These are phyloP conservation scores for Candida patagonica DNA, from an alignment of 805 yeast genomes.

Conservation along the genomic window DNA sequence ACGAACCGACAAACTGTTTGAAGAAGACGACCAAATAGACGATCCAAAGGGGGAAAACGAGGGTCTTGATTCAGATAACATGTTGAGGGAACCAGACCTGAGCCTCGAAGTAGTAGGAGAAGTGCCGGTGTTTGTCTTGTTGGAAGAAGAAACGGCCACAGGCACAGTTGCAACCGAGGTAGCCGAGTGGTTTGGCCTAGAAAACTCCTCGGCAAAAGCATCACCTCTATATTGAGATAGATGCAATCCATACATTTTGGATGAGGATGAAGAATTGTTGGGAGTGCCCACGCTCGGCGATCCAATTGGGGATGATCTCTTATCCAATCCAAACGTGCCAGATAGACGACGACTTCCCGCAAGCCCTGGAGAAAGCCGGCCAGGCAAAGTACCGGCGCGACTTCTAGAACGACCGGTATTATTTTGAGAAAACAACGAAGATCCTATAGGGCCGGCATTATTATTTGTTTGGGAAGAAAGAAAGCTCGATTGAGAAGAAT, in stretches of 20 bases:
- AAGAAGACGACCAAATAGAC: constrained; percentile 20
- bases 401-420: constrained; percentile 40
- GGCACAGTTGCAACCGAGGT: constrained; percentile 10
- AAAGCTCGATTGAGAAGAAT: constrained; percentile 1
- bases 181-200: constrained; percentile 4
- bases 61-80: constrained; percentile 20
- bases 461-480: constrained; percentile 9
- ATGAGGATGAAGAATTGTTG: neutral
- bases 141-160: constrained; percentile 4
- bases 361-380: constrained; percentile 37
- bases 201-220: constrained; percentile 5
- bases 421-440: constrained; percentile 25
- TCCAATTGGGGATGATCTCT: constrained; percentile 14
- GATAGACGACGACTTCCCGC: neutral
- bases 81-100: constrained; percentile 22
- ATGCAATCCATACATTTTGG: too few species aligned
- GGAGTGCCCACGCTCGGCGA: constrained; percentile 9
- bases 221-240: too few species aligned
- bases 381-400: constrained; percentile 74
- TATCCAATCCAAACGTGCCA: neutral
- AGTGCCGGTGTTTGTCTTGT: constrained; percentile 5
- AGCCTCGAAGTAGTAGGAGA: constrained; percentile 13
- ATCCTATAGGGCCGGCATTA: too few species aligned
- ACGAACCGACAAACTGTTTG: neutral
- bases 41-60: constrained; percentile 22